Percentiles rank a stretch among this genome's conserved stretches.
Evolutionary conservation across 352 stramenopile genomes (phyloP).

Genomic region (Pythium monospermum): DNA sequence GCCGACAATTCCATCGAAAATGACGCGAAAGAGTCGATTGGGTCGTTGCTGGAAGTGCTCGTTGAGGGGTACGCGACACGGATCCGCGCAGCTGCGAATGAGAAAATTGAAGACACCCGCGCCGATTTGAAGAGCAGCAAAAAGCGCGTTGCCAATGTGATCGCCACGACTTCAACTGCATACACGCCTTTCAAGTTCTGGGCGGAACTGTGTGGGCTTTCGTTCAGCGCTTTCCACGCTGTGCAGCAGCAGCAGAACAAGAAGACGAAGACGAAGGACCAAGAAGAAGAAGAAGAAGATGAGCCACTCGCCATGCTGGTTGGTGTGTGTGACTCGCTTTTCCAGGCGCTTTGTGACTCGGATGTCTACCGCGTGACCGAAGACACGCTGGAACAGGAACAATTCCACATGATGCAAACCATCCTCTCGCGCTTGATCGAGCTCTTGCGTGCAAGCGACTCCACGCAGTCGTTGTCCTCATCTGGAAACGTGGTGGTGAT

Average conservation of each 20-base stretch:
- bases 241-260: slow-evolving; percentile 8
- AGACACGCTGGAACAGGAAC: slow-evolving; percentile 74
- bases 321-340: slow-evolving; percentile 53
- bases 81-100: slow-evolving; percentile 52
- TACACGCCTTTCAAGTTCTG: slow-evolving; percentile 87
- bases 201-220: slow-evolving; percentile 71
- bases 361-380: slow-evolving; percentile 85
- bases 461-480: background rate
- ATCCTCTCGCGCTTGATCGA: slow-evolving; percentile 54
- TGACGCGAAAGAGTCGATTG: slow-evolving; percentile 43
- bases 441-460: slow-evolving; percentile 12
- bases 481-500: background rate
- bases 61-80: slow-evolving; percentile 48
- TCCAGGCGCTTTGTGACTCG: slow-evolving; percentile 50
- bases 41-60: slow-evolving; percentile 59
- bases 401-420: slow-evolving; percentile 77
- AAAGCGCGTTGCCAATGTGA: slow-evolving; percentile 70
- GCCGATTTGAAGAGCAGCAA: slow-evolving; percentile 66
- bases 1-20: slow-evolving; percentile 26
- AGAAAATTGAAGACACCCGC: slow-evolving; percentile 72
- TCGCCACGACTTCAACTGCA: slow-evolving; percentile 62
- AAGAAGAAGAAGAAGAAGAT: background rate
- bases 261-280: too few relatives aligned
- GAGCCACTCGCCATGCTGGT: slow-evolving; percentile 32
- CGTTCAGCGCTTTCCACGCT: slow-evolving; percentile 39